Base-by-base conservation (phyloP, 768 basidiomycete species). In the Pisolithus orientalis region DNA sequence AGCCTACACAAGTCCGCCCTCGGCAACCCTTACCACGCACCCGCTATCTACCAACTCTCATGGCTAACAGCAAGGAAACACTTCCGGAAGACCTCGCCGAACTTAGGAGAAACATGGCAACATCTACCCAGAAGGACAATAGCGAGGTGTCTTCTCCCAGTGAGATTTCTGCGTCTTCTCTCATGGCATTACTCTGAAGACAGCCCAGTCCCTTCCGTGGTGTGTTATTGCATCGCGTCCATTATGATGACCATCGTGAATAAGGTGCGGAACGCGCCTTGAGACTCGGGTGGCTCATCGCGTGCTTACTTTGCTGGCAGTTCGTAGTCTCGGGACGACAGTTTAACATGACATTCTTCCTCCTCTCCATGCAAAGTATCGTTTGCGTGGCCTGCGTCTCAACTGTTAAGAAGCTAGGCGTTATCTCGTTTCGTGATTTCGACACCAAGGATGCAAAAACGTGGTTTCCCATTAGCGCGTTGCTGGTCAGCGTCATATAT, bases 201-300 rank as follows among this genome's bases (percentile, higher is more conserved):
- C 28, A n/a, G 10, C 48, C 29, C 61, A 92, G 90, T 87, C 17
- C 76, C 87, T 29, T 84, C 96, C 32, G 87, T 97, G 56, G 56
- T 85, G 53, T 88, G 87, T 63, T 98, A 97, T 67, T 98, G 96
- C 64, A 53, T 88, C 13, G 91, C 94, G 1, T 93, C 90, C 1
- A 95, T 98, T 58, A 70, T 94, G 45, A 99, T 99, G 96, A 99
- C 96, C 0, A 79, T 98, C 43, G 83, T 95, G 57, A 97, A 97
- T 75, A 97, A 97, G 79, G 94, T 92, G 55, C 52, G 74, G 10
- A 9, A 14, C 7, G 6, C 52, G 17, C 28, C 21, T 45, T 10
- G 13, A 7, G 2, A 45, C 9, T 21, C 4, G n/a, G 10, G 31
- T 28, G 27, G 16, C 16, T 45, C 14, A 29, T 31, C 16, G 27